Conservation (phyloP, 2,329 filamentous ascomycete genomes). For the Coleophoma eucalyptorum region DNA sequence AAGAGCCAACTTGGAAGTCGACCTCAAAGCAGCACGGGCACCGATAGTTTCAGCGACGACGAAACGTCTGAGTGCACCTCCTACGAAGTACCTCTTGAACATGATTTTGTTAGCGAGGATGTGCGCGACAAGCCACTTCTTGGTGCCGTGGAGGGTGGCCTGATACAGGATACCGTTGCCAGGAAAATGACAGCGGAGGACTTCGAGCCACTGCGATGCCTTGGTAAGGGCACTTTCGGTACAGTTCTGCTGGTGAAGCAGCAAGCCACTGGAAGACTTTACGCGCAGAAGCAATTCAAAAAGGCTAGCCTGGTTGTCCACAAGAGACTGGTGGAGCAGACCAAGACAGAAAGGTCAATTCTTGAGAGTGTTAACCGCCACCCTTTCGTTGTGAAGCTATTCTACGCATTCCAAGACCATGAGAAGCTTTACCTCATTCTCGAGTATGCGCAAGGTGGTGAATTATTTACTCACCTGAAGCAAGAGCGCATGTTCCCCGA, state of each 20-base stretch:
- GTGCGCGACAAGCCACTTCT: constrained; percentile 34
- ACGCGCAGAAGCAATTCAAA: constrained; percentile 97
- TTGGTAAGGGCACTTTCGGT: constrained; percentile 94
- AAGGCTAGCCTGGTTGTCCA: constrained; percentile 94
- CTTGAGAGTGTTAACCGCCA: constrained; percentile 95
- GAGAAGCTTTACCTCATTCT: constrained; percentile 97
- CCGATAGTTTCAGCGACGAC: constrained; percentile 50
- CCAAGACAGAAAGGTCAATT: constrained; percentile 92
- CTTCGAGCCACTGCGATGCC: constrained; percentile 85
- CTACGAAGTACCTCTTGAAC: constrained; percentile 80
- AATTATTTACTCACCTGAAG: constrained; percentile 91
- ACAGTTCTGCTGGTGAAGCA: constrained; percentile 95
- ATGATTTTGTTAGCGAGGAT: constrained; percentile 77
- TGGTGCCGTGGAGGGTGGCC: constrained; percentile 48
- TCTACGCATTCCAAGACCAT: constrained; percentile 96
- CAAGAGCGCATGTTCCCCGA: constrained; percentile 95
- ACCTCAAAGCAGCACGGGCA: constrained; percentile 41
- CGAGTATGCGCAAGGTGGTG: constrained; percentile 95
- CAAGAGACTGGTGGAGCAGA: constrained; percentile 94
- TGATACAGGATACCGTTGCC: constrained; percentile 38
- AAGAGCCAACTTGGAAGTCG: constrained; percentile 55
- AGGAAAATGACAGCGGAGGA: constrained; percentile 91
- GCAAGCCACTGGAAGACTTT: constrained; percentile 79
- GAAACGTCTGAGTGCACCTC: constrained; percentile 65
- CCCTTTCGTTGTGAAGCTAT: constrained; percentile 96